Percentiles rank a stretch among this genome's conserved stretches.
phyloP scores from a whole-genome alignment of 2,329 filamentous ascomycete species.

The Microcyclospora tardicrescens region DNA sequence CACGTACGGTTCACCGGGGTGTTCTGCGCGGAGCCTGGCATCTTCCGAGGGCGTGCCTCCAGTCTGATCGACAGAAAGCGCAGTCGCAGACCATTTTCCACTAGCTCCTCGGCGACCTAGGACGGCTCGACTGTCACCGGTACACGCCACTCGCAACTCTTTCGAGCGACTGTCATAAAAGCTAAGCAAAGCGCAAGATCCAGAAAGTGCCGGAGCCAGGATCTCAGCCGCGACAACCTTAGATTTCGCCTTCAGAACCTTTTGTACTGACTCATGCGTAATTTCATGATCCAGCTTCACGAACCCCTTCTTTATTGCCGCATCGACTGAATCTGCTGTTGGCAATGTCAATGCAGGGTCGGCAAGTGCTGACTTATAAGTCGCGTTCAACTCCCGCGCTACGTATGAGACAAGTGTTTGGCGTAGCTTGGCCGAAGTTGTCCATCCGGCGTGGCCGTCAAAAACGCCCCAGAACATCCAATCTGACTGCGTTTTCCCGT shows the following conservation, averaged over 20 bases:
- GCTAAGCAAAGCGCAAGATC: slow-evolving; percentile 90
- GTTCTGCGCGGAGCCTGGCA: slow-evolving; percentile 67
- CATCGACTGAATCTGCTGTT: slow-evolving; percentile 66
- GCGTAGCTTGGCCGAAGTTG: slow-evolving; percentile 87
- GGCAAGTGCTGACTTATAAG: slow-evolving; percentile 62
- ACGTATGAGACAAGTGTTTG: slow-evolving; percentile 88
- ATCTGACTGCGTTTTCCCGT: slow-evolving; percentile 53
- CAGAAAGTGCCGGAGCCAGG: slow-evolving; percentile 82
- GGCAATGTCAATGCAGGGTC: slow-evolving; percentile 50
- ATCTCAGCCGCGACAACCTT: slow-evolving; percentile 86
- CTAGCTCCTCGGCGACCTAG: slow-evolving; percentile 63
- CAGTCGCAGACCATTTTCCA: slow-evolving; percentile 85
- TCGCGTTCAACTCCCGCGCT: slow-evolving; percentile 79
- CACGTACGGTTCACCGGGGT: slow-evolving; percentile 80
- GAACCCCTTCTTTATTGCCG: slow-evolving; percentile 87
- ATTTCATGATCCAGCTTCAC: slow-evolving; percentile 84
- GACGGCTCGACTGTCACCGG: slow-evolving; percentile 90
- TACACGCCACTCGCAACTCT: slow-evolving; percentile 83
- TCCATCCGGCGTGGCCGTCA: slow-evolving; percentile 96
- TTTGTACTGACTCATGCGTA: slow-evolving; percentile 81
- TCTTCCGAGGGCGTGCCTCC: slow-evolving; percentile 78
- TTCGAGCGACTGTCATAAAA: slow-evolving; percentile 89
- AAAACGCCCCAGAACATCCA: slow-evolving; percentile 99
- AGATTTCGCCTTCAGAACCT: slow-evolving; percentile 76
- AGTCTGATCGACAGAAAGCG: slow-evolving; percentile 87